A percentile compares a stretch with the other conserved stretches of the same genome.
Conservation (phyloP, 2,329 filamentous ascomycete genomes). For the Paraconiothyrium sp. region DNA sequence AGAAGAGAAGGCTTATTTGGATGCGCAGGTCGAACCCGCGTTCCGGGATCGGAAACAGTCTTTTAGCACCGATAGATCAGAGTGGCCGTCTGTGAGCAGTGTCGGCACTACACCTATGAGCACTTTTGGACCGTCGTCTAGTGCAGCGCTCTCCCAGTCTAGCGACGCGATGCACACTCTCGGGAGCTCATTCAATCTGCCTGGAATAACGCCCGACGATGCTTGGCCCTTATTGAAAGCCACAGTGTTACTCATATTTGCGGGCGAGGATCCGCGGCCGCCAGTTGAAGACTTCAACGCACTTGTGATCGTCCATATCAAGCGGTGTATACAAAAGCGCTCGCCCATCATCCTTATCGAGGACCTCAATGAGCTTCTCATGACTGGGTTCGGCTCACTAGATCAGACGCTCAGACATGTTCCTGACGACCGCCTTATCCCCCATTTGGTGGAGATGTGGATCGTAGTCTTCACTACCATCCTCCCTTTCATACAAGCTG, state of each 20-base stretch:
- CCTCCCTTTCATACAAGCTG: constrained; percentile 91
- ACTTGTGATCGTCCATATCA: constrained; percentile 80
- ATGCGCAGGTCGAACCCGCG: constrained; percentile 42
- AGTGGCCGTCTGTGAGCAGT: constrained; percentile 46
- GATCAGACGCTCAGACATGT: constrained; percentile 83
- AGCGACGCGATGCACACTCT: constrained; percentile 55
- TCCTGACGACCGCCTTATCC: constrained; percentile 87
- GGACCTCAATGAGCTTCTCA: constrained; percentile 77
- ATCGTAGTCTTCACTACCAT: constrained; percentile 90
- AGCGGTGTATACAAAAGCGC: constrained; percentile 78
- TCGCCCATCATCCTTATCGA: constrained; percentile 77
- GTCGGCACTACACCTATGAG: constrained; percentile 35
- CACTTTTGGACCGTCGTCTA: constrained; percentile 30
- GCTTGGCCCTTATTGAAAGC: constrained; percentile 84
- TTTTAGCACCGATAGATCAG: constrained; percentile 49
- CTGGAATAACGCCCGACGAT: constrained; percentile 69
- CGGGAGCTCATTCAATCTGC: constrained; percentile 58
- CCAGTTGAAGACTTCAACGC: constrained; percentile 86
- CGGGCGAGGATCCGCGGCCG: constrained; percentile 80
- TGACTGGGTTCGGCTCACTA: constrained; percentile 84
- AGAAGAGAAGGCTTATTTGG: constrained; percentile 58
- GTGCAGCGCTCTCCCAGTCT: constrained; percentile 41
- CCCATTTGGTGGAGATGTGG: constrained; percentile 92
- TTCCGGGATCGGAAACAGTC: constrained; percentile 50
- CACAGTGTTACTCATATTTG: constrained; percentile 79